Base-by-base conservation (phyloP, 164 flowering plant genomes). In the Piper betle region DNA sequence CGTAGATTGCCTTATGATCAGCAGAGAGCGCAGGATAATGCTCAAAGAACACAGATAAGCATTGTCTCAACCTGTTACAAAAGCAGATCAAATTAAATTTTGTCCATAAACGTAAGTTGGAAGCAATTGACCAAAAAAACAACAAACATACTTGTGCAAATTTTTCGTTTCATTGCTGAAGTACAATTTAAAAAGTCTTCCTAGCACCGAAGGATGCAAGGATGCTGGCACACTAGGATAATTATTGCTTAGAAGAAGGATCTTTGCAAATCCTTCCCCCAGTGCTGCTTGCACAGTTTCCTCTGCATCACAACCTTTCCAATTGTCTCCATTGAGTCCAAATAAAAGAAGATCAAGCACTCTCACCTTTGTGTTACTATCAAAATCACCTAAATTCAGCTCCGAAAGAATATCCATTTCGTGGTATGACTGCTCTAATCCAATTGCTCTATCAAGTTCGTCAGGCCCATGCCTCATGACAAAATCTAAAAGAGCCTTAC, bases 31-130 rank as follows among this genome's bases (percentile, higher is more conserved):
- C 78, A 50, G 97, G 82, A 63, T 91, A 94, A 64, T 84, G 96
- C 81, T 91, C 97, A 78, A 94, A 94, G 78, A 94, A 91, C 25
- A 94, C 97, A 25, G 88, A 91, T 40, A 94, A 71, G 68, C 96
- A 87, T 62, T 94, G 99, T 63, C 79, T 87, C 73, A 91, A 82
- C 83, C 99, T 94, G 79, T 43, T 64, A 60, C 56, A 54, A 57
- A 37, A 42, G 11, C 37, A 18, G 56, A 66, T 37, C 39, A 2
- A 25, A 56, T 16, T 50, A 46, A 12, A 2, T 46, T 46, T 46
- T 10, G 50, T 15, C 50, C 10, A 10, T 10, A 46, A 10, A 46
- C 50, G 10, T 46, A 3, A 46, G 15, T 15, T 10, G 15, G 15
- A 46, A 46, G 10, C 10, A 10, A 6, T 10, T 6, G 1, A 10